Base-by-base conservation (phyloP, 2,329 filamentous ascomycete genomes). In the Knoxdaviesia capensis region DNA sequence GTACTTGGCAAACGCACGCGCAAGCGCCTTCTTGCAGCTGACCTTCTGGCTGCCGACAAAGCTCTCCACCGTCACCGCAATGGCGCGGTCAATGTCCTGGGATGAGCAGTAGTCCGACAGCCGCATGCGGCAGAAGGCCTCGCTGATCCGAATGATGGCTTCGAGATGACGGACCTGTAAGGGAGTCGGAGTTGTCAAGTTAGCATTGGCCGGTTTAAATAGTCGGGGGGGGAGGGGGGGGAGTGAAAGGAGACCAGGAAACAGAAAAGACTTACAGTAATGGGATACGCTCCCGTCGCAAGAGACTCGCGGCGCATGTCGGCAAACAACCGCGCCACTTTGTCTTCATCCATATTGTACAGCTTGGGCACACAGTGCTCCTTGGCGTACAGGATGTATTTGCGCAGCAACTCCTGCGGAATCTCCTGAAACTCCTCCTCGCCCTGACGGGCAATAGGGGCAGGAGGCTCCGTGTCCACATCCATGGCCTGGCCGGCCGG, bases 341-440 rank as follows among this genome's bases (percentile, higher is more conserved):
- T 98, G 62, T 96, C 90, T 57, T 94, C 84, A 51, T 98, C 90
- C 60, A 98, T 93, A 56, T 96, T 84, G 57, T 94, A 94, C 6
- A 98, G 70, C 62, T 94, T 96, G 6, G 90, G 90, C 42, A 72
- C 73, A 59, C 84, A 92, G 52, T 80, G 81, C 58, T 94, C 86
- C 32, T 88, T 73, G 0, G 90, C 86, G 54, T 94, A 98, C 11
- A 96, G 69, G 50, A 98, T 98, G 59, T 96, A 98, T 62, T 98
- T 98, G 49, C 90, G 70, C 49, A 98, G 64, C 38, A 98, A 65
- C 51, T 90, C 84, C 56, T 98, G 90, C 0, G 86, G 76, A 43
- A 98, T 92, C 36, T 46, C 46, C 28, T 38, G 31, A 5, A 43
- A 31, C 38, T 49, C 51, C 38, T 66, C 62, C 9, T 71, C 65